Evolutionary conservation across 1,284 basidiomycete species (phyloP).

Genomic region (Microbotryum intermedium): DNA sequence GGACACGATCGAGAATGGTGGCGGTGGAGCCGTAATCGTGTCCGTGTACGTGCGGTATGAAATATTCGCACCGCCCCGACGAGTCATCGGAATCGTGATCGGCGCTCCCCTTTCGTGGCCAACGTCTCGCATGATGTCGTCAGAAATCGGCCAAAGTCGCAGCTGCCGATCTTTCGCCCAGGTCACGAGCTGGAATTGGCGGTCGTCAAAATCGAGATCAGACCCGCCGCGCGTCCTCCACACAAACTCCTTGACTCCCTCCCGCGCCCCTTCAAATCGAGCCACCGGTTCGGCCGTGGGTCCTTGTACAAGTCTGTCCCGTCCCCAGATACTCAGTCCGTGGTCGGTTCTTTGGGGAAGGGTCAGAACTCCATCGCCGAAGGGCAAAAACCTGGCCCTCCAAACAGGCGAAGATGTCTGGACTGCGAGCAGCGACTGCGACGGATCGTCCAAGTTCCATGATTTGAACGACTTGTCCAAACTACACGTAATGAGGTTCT

Average conservation of each 20-base stretch:
- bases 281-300: slow-evolving; percentile 53
- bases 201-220: slow-evolving; percentile 46
- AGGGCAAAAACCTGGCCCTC: slow-evolving; percentile 85
- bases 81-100: slow-evolving; percentile 46
- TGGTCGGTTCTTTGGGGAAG: slow-evolving; percentile 83
- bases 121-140: slow-evolving; percentile 54
- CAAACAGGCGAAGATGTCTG: slow-evolving; percentile 79
- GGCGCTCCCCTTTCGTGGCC: slow-evolving; percentile 47
- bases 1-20: not conserved
- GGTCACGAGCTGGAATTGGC: slow-evolving; percentile 85
- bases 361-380: slow-evolving; percentile 80
- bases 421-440: slow-evolving; percentile 21
- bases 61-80: slow-evolving; percentile 27
- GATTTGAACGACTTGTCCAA: slow-evolving; percentile 81
- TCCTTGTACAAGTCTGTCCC: slow-evolving; percentile 35
- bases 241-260: slow-evolving; percentile 96
- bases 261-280: slow-evolving; percentile 76
- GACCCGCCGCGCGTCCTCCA: slow-evolving; percentile 63
- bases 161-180: slow-evolving; percentile 94
- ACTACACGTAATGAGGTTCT: slow-evolving; percentile 81
- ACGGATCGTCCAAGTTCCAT: slow-evolving; percentile 25
- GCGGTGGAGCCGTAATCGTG: slow-evolving; percentile 3
- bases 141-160: slow-evolving; percentile 78
- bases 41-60: not conserved
- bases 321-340: slow-evolving; percentile 72